Evolutionary conservation across 129 eudicot species (phyloP).

Genomic region (Pittosporum tobira): DNA sequence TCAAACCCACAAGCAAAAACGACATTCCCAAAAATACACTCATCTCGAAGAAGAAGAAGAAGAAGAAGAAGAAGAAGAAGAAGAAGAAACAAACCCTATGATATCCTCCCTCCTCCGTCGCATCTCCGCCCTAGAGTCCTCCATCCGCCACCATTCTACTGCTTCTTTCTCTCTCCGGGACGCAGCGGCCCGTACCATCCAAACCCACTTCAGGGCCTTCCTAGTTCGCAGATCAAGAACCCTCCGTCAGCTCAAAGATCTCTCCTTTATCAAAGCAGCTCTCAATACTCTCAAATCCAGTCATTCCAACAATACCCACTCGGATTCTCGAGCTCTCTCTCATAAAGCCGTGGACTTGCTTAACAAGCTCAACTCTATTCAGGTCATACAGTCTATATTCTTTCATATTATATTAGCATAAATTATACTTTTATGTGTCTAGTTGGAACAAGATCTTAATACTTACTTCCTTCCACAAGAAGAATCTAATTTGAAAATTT

Average conservation of each 20-base stretch:
- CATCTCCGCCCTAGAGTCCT: slow-evolving; percentile 71
- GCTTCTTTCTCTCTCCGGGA: slow-evolving; percentile 42
- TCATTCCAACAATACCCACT: slow-evolving; percentile 31
- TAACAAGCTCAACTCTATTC: slow-evolving; percentile 48
- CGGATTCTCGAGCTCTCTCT: slow-evolving; percentile 38
- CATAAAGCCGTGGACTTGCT: slow-evolving; percentile 52
- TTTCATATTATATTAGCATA: not conserved
- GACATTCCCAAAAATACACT: slow-evolving; percentile 8
- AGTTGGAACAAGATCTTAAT: not conserved
- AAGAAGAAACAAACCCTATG: slow-evolving; percentile 18
- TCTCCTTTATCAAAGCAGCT: slow-evolving; percentile 56
- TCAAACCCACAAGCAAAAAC: slow-evolving; percentile 17
- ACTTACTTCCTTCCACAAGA: no score
- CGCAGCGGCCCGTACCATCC: slow-evolving; percentile 82
- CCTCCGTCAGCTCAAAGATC: slow-evolving; percentile 62
- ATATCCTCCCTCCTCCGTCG: slow-evolving; percentile 73
- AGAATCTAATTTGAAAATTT: no score
- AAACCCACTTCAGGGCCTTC: slow-evolving; percentile 72
- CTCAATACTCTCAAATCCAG: slow-evolving; percentile 55
- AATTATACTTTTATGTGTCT: not conserved
- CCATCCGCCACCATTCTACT: slow-evolving; percentile 51
- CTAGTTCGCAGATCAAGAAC: slow-evolving; percentile 73
- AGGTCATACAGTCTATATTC: slow-evolving; percentile 27
- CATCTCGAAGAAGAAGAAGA: slow-evolving; percentile 11
- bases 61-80: slow-evolving; percentile 11